phyloP scores from a whole-genome alignment of 1,284 basidiomycete species.

The Boletellus sp. region DNA sequence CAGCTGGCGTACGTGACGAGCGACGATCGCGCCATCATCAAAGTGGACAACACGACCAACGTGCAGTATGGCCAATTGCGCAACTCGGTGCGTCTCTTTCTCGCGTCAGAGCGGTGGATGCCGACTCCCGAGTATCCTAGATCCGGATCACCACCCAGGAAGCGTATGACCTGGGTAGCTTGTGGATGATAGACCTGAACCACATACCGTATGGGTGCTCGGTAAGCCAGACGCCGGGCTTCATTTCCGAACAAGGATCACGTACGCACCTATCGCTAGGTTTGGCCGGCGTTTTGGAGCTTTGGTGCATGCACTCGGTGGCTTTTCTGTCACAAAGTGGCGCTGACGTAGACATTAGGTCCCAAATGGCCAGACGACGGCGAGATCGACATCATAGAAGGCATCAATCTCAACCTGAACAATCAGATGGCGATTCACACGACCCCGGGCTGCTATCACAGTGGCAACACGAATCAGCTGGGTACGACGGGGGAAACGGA shows the following conservation, averaged over 20 bases:
- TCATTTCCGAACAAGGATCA: conserved; percentile 2
- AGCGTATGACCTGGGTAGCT: conserved; percentile 48
- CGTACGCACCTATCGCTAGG: conserved; percentile 24
- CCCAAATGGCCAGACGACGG: no score
- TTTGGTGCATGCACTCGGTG: no score
- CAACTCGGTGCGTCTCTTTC: no score
- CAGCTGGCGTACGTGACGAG: no score
- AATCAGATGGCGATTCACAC: conserved; percentile 68
- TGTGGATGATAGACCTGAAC: conserved; percentile 58
- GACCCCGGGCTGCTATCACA: conserved; percentile 39
- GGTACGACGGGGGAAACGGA: conserved; percentile 38
- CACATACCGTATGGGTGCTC: conserved; percentile 65
- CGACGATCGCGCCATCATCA: no score
- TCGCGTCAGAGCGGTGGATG: no score
- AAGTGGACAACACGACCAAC: not conserved
- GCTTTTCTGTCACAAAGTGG: no score
- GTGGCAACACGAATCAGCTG: conserved; percentile 28
- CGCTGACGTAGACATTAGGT: no score
- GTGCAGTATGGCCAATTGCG: no score
- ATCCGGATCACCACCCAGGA: conserved; percentile 37
- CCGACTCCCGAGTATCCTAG: not conserved
- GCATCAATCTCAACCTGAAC: conserved; percentile 43
- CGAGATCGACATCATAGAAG: conserved; percentile 61
- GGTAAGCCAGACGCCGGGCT: conserved; percentile 35
- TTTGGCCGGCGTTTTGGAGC: conserved; percentile 21